phyloP scores from a whole-genome alignment of 1,284 basidiomycete species.

The Fomitopsis betulina region DNA sequence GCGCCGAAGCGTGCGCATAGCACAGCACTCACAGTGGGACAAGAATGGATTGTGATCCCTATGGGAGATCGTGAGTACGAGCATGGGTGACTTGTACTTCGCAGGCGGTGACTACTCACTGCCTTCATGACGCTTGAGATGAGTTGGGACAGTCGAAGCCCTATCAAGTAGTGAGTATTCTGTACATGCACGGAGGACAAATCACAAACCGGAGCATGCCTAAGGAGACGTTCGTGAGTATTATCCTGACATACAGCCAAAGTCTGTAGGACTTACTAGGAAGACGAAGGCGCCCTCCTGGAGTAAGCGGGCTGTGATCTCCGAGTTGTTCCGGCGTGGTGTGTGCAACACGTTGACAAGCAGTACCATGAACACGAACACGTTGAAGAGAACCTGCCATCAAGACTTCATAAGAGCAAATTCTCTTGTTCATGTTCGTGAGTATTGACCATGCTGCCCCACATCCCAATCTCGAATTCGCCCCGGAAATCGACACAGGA shows the following conservation, averaged over 20 bases:
- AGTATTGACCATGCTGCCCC: not conserved
- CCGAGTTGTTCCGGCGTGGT: not conserved
- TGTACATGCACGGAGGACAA: not conserved
- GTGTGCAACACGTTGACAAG: not conserved
- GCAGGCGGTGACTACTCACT: not conserved
- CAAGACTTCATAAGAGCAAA: not conserved
- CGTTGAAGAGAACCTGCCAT: not conserved
- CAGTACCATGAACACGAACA: not conserved
- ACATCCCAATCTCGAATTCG: not conserved
- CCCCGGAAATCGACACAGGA: not conserved
- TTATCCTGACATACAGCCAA: too few relatives aligned
- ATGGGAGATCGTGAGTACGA: not conserved
- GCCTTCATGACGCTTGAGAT: not conserved
- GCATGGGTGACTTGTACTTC: too few relatives aligned
- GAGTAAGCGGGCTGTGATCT: not conserved
- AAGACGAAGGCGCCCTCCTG: not conserved
- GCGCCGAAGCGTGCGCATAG: not conserved
- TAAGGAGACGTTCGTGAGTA: not conserved
- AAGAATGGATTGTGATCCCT: not conserved
- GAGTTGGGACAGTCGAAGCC: not conserved
- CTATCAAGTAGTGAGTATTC: not conserved
- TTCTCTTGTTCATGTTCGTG: too few relatives aligned
- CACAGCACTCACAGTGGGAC: not conserved
- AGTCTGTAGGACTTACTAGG: not conserved
- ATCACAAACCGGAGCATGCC: not conserved